Percentiles rank a stretch among this genome's conserved stretches.
These are phyloP conservation scores for Solanum sejunctum DNA, from an alignment of 257 asterid species.

Conservation along the genomic window DNA sequence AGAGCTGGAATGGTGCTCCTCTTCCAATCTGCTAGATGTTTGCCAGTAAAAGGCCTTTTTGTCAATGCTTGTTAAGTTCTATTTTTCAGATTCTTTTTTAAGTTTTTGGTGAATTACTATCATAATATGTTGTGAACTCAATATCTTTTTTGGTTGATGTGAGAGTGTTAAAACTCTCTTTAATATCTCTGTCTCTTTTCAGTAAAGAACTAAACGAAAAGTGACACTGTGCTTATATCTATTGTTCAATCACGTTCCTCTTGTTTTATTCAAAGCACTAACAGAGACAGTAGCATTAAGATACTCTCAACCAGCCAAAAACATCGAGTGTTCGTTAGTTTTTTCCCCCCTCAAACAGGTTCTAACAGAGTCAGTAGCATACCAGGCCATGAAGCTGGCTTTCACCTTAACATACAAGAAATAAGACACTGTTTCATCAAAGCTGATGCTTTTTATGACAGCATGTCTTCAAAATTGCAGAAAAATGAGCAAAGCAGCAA, in stretches of 20 bases:
- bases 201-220: not conserved
- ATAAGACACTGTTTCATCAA: not conserved
- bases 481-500: not conserved
- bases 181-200: not conserved
- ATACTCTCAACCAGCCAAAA: not conserved
- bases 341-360: not conserved
- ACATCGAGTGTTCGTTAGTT: not conserved
- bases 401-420: not conserved
- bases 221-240: not conserved
- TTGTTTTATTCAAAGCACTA: not conserved
- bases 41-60: too few species aligned
- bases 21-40: constrained; percentile 43
- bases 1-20: constrained; percentile 73
- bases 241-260: not conserved
- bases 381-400: not conserved
- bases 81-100: not conserved
- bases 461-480: not conserved
- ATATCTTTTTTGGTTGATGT: not conserved
- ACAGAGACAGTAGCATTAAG: not conserved
- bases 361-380: not conserved
- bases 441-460: not conserved
- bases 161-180: not conserved
- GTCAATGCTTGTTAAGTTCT: not conserved
- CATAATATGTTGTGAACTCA: constrained; percentile 3
- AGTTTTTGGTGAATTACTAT: not conserved